Percentiles rank a stretch among this genome's conserved stretches.
phyloP scores from a whole-genome alignment of 1,139 yeast species.

The Kluyveromyces sp. region DNA sequence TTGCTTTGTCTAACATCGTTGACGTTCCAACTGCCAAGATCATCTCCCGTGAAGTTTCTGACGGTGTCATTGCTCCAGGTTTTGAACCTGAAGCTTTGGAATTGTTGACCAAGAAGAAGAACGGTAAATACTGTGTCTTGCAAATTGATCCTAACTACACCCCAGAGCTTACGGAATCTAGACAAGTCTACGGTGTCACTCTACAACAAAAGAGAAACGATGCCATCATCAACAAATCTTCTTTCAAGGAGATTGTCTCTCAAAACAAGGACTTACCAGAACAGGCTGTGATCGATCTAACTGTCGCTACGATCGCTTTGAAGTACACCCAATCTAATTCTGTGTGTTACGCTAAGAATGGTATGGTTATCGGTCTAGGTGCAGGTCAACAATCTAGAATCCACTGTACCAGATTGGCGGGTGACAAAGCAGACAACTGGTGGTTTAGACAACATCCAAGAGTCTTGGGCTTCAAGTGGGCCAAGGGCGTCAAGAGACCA shows the following conservation, averaged over 20 bases:
- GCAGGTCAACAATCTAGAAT: constrained; percentile 99
- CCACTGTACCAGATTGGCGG: constrained; percentile 98
- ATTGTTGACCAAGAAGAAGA: constrained; percentile 83
- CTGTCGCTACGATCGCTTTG: constrained; percentile 94
- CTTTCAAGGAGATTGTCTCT: constrained; percentile 89
- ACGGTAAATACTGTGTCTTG: constrained; percentile 92
- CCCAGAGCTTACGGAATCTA: constrained; percentile 75
- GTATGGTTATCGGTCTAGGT: constrained; percentile 98
- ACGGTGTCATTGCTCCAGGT: constrained; percentile 98
- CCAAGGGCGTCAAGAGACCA: constrained; percentile 96
- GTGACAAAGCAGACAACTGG: constrained; percentile 99
- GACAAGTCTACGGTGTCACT: constrained; percentile 94
- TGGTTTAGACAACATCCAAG: constrained; percentile 98
- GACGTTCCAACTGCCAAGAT: constrained; percentile 95
- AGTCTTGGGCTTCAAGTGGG: constrained; percentile 91
- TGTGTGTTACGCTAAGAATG: constrained; percentile 95
- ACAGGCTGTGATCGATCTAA: constrained; percentile 86
- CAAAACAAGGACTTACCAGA: constrained; percentile 79
- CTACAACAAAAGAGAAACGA: constrained; percentile 96
- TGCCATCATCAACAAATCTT: constrained; percentile 81
- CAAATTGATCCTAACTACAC: constrained; percentile 92
- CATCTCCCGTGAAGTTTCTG: constrained; percentile 94
- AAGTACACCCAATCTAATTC: constrained; percentile 98
- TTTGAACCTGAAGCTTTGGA: constrained; percentile 87
- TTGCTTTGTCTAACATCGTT: constrained; percentile 92